phyloP scores from a whole-genome alignment of 176 grass and related monocot genomes.

The Lolium multiflorum region DNA sequence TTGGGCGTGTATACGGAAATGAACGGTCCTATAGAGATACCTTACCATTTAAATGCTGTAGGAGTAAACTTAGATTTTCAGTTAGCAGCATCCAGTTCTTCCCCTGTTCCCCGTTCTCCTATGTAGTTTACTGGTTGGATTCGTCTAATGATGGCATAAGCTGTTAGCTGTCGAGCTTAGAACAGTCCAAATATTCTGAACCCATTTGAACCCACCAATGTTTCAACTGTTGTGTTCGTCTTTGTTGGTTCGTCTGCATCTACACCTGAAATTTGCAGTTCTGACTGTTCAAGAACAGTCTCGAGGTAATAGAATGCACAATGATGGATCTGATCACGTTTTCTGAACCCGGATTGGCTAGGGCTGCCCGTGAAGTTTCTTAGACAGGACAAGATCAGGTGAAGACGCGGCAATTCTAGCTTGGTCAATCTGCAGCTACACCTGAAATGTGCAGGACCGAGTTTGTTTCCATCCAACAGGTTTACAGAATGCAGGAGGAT shows the following conservation, averaged over 20 bases:
- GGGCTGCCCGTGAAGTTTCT: neutral
- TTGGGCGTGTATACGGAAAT: constrained; percentile 42
- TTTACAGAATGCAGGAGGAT: neutral
- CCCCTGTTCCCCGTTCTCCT: constrained; percentile 3
- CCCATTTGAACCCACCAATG: neutral
- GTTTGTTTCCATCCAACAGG: neutral
- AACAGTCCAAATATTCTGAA: constrained; percentile 31
- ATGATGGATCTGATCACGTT: neutral
- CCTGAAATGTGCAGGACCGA: neutral
- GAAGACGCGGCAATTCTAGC: neutral
- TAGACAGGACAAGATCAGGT: constrained; percentile 3
- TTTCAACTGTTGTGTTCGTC: neutral
- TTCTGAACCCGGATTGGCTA: neutral
- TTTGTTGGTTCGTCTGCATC: neutral
- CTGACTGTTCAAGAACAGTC: neutral
- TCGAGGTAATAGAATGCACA: neutral
- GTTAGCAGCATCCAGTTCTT: constrained; percentile 15
- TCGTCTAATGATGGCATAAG: constrained; percentile 44
- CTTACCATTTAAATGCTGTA: constrained; percentile 54
- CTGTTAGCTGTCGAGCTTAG: constrained; percentile 29
- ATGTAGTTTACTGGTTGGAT: constrained; percentile 38
- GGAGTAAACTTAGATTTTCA: constrained; percentile 47
- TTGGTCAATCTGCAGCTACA: neutral
- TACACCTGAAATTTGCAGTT: neutral
- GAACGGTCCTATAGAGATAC: constrained; percentile 39